Evolutionary conservation across 345 rosid species (phyloP).

Genomic region (Physaria fendleri): DNA sequence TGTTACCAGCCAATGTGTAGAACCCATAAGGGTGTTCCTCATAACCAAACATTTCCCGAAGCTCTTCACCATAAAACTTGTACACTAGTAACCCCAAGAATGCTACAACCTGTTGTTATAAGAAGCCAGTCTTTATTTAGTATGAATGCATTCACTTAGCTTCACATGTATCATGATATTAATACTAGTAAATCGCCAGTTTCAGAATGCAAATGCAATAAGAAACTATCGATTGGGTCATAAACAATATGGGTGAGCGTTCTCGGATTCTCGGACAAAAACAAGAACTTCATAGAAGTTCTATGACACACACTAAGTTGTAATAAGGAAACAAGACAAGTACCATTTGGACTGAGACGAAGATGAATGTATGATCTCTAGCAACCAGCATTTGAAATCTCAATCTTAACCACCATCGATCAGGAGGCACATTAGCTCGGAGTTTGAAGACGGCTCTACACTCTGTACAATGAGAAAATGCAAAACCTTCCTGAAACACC

Average conservation of each 20-base stretch:
- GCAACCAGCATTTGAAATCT: conserved; percentile 97
- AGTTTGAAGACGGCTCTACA: conserved; percentile 88
- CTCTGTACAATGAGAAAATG: conserved; percentile 99
- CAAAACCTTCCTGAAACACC: conserved; percentile 93
- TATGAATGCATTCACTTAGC: conserved; percentile 1
- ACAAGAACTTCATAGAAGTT: too few relatives aligned
- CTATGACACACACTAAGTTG: too few relatives aligned
- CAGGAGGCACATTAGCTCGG: conserved; percentile 93
- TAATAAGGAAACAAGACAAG: neutral
- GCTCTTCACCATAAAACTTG: conserved; percentile 91
- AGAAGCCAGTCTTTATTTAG: neutral
- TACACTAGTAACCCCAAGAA: conserved; percentile 85
- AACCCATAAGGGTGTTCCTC: conserved; percentile 98
- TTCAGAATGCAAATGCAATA: neutral
- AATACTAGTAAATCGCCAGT: neutral
- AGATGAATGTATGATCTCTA: conserved; percentile 88
- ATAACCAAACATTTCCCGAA: conserved; percentile 96
- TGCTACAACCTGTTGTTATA: conserved; percentile 73
- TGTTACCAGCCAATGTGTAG: conserved; percentile 97
- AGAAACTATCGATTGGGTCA: neutral
- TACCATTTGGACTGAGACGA: conserved; percentile 95
- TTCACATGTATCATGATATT: neutral
- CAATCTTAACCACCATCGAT: conserved; percentile 99
- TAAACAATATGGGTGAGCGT: too few relatives aligned
- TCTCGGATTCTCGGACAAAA: too few relatives aligned